Evolutionary conservation across 768 basidiomycete species (phyloP), one percentile per base, ranked within the genome.

Genomic region (Termitomyces sp.): DNA sequence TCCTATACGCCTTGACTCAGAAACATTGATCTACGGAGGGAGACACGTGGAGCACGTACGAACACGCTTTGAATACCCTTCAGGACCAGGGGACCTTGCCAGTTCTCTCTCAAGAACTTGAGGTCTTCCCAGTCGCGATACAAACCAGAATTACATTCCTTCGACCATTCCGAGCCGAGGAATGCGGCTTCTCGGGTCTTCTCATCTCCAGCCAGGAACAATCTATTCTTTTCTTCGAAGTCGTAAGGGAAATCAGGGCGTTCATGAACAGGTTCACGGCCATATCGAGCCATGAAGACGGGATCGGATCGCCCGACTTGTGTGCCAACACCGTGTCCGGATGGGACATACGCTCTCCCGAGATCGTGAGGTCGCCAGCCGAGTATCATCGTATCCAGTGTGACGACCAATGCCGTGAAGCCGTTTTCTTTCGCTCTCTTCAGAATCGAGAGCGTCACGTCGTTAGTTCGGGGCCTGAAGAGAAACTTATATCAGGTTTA

Each of bases 341-440:
- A 88, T 6, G 90, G 89, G 14, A 89, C 76, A 67, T 83, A 92
- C 0, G 82, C 75, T 3, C 70, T 78, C 49, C 82, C 78, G 54
- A 93, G 74, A 65, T 93, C 90, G 68, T 87, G 85, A 4, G 88
- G 88, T 3, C 89, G 83, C 88, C 87, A 92, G 24, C 88, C 90
- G 33, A 91, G 69, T 0, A 73, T 53, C 79, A 85, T 85, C 1
- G 89, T 88, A 69, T 93, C 91, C 13, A 92, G 76, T 0, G 91
- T 92, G 61, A 93, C 78, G n/a, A 93, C 82, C 36, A 93, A 84
- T 14, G 85, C 82, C 4, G 74, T 82, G 72, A 83, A 93, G 16
- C 87, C 87, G 54, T 72, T 82, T 1, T 73, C 76, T 68, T 89
- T 89, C 12, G 84, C 87, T 3, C 91, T 83, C 13, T 74, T 71